A percentile compares a stretch with the other conserved stretches of the same genome.
phyloP scores from a whole-genome alignment of 2,329 filamentous ascomycete genomes.

The Colletotrichum destructivum region DNA sequence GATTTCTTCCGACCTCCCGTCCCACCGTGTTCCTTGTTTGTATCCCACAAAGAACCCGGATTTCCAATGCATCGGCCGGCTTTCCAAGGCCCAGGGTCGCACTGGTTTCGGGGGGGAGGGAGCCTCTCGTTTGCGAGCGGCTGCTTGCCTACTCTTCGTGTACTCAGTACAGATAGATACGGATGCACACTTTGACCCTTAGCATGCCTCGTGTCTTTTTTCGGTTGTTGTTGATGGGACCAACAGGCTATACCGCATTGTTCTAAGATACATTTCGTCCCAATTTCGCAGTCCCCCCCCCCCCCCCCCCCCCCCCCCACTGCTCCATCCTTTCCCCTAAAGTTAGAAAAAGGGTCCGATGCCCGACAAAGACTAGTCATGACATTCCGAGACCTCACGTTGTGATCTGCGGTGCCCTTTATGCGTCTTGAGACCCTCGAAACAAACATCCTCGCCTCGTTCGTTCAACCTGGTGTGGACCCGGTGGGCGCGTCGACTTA shows the following conservation, averaged over 20 bases:
- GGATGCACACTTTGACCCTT: too few species aligned
- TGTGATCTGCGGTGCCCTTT: slow-evolving; percentile 38
- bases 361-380: slow-evolving; percentile 37
- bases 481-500: background rate
- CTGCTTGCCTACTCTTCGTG: slow-evolving; percentile 15
- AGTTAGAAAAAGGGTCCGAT: slow-evolving; percentile 34
- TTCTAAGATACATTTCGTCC: slow-evolving; percentile 26
- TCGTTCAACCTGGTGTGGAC: background rate
- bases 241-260: slow-evolving; percentile 30
- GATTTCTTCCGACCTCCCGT: slow-evolving; percentile 1
- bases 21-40: slow-evolving; percentile 40
- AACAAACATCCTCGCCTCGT: slow-evolving; percentile 21
- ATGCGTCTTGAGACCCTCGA: slow-evolving; percentile 23
- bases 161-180: background rate
- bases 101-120: slow-evolving; percentile 22
- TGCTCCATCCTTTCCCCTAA: slow-evolving; percentile 6
- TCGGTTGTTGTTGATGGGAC: slow-evolving; percentile 10
- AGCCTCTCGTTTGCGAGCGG: slow-evolving; percentile 23
- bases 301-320: too few species aligned
- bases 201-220: too few species aligned
- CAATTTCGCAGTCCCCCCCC: slow-evolving; percentile 23
- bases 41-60: slow-evolving; percentile 32
- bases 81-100: slow-evolving; percentile 36
- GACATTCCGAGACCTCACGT: slow-evolving; percentile 31
- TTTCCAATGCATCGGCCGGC: slow-evolving; percentile 23